Percentiles rank a stretch among this genome's conserved stretches.
These are phyloP conservation scores for Lasiodiplodia sp. DNA, from an alignment of 2,329 filamentous ascomycete species.

Conservation along the genomic window DNA sequence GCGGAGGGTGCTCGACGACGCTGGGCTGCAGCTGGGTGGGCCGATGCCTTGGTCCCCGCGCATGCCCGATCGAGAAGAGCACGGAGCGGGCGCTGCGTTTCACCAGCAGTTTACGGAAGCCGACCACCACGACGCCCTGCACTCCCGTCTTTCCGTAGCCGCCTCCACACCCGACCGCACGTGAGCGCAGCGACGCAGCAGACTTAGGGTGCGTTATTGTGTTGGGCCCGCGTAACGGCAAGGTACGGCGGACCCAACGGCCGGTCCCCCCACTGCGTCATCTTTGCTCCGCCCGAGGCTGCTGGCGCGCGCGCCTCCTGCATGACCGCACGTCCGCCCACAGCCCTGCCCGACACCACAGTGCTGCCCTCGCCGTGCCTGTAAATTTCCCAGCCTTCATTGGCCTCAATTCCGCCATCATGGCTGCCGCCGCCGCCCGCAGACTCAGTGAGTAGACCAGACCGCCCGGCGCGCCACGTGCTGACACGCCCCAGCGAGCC, in stretches of 20 bases:
- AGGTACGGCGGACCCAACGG: conserved; percentile 19
- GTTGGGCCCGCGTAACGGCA: neutral
- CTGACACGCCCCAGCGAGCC: conserved; percentile 40
- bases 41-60: conserved; percentile 13
- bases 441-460: conserved; percentile 20
- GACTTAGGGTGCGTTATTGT: neutral
- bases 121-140: neutral
- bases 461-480: conserved; percentile 7
- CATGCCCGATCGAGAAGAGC: conserved; percentile 25
- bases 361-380: conserved; percentile 9
- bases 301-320: conserved; percentile 19
- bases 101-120: conserved; percentile 24
- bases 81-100: conserved; percentile 27
- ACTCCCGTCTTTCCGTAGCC: conserved; percentile 16
- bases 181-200: neutral
- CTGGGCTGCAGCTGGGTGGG: conserved; percentile 1
- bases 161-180: conserved; percentile 9
- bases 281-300: conserved; percentile 16
- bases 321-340: conserved; percentile 23
- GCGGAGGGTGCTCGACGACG: no score
- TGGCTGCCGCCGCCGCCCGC: conserved; percentile 27
- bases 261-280: conserved; percentile 20
- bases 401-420: conserved; percentile 2
- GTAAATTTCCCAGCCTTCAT: conserved; percentile 15
- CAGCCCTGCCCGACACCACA: conserved; percentile 22